Base-by-base conservation (phyloP, 1,284 basidiomycete genomes). In the Neolentinus lepideus region DNA sequence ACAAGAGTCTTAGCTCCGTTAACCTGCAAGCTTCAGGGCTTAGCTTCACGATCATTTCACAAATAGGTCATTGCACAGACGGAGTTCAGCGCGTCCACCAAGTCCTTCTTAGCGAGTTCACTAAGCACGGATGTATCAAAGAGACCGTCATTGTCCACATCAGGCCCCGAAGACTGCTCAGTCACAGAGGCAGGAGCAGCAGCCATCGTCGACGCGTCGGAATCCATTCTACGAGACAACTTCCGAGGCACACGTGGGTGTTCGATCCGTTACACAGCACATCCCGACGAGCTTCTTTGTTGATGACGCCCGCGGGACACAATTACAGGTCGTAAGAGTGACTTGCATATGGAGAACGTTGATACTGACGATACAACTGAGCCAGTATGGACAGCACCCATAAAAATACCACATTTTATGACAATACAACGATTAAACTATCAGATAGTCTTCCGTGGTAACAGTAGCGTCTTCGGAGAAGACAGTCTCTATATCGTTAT, bases 1-100 rank as follows among this genome's bases (percentile, higher is more conserved):
- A 98, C 91, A 38, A 99, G 84, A 1, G 96, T 99, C 77, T 99
- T 99, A 52, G 91, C 85, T 9, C 94, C 95, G 71, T 90, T 91
- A 3, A 98, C 90, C 90, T 94, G 54, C 36, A 26, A 46, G 48
- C 22, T 36, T 19, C 38, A 38, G 24, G 22, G 25, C 16, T 47
- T 10, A 19, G 52, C 22, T 53, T 45, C 43, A 24, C 35, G 4
- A 52, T 26, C 3, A 24, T 19, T 12, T n/a, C 43, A 48, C 19
- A 16, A 22, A 45, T 27, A 11, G 19, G 48, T 54, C 51, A 19
- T 38, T 33, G 29, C 3, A 69, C 85, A 55, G 62, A 89, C 92
- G 51, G 91, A 87, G 68, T 94, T 94, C 58, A 95, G 72, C 22
- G 88, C 83, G 64, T 92, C 90, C 2, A 94, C 79, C 14, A 94